Base-by-base conservation (phyloP, 257 asterid genomes). In the Scutellaria baicalensis region DNA sequence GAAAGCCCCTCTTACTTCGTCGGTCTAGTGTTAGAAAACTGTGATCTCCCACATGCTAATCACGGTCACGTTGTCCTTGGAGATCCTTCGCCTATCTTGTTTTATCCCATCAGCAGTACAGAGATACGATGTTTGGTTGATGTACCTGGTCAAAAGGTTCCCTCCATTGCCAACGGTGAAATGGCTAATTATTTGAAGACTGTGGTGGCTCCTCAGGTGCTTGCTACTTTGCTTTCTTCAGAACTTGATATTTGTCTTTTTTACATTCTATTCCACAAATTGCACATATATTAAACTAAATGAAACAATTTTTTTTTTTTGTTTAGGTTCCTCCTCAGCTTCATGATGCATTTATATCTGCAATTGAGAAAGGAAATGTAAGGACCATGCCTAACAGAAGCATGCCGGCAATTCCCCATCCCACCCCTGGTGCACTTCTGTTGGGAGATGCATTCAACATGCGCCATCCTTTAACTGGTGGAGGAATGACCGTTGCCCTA, bases 391-490 rank as follows among this genome's bases (percentile, higher is more conserved):
- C 88, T 9, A 84, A 82, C 80, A 75, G 88, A 77, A 84, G 88
- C 84, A 87, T 87, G 93, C 84, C 93, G 0, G 93, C 93, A 1
- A 75, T 42, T 75, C 88, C 88, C 42, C 87, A 60, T 3, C 88
- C 85, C 8, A 84, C 87, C 6, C 93, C 93, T 0, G 93, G 93
- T 7, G 90, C 93, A 17, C 70, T 87, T 75, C 66, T 87, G 13
- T 66, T 87, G 79, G 93, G 93, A 2, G 93, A 87, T n/a, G 88
- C 93, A 1, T 87, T 87, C 74, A 87, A 87, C 77, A 87, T 87
- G 93, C 84, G 93, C 23, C 93, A 87, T 77, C 90, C 93, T 72
- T 72, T 87, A 49, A 82, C 93, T 0, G 93, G 93, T 52, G 93
- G 93, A 74, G 93, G 93, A 79, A 87, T 87, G 93, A 84, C 93